These are phyloP conservation scores for Boletus smithii DNA, from an alignment of 1,284 basidiomycete genomes.

Conservation along the genomic window DNA sequence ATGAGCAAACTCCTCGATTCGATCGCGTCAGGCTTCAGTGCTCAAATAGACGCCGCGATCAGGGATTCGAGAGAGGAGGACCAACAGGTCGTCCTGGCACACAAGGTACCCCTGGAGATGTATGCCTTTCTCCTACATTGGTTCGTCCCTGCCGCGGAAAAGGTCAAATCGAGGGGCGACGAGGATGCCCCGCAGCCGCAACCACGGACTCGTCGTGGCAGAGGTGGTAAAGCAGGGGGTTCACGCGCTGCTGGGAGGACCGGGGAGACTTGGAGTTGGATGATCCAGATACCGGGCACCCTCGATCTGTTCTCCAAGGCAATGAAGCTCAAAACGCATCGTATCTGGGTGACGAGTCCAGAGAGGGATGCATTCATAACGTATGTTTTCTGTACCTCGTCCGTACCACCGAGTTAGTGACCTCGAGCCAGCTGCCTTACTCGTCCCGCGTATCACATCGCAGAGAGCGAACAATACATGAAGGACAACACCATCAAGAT, in stretches of 20 bases:
- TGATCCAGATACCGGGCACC: conserved; percentile 68
- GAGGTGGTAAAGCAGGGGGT: conserved; percentile 55
- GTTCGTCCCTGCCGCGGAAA: conserved; percentile 79
- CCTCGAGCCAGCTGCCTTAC: conserved; percentile 68
- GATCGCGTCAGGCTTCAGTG: conserved; percentile 64
- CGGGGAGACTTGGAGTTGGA: conserved; percentile 69
- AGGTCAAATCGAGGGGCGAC: conserved; percentile 56
- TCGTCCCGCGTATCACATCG: conserved; percentile 81
- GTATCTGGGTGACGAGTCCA: conserved; percentile 84
- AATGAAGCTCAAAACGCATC: conserved; percentile 70
- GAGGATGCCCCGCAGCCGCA: conserved; percentile 50
- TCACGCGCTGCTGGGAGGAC: conserved; percentile 42
- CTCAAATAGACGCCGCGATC: conserved; percentile 66
- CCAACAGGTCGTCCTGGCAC: conserved; percentile 62
- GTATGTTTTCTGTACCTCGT: conserved; percentile 40
- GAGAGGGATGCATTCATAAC: conserved; percentile 83
- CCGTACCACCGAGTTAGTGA: conserved; percentile 9
- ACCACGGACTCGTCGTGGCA: conserved; percentile 51
- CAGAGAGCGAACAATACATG: conserved; percentile 87
- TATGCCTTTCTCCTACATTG: conserved; percentile 86
- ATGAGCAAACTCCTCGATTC: conserved; percentile 81
- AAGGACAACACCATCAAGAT: conserved; percentile 71
- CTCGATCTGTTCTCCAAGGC: conserved; percentile 71
- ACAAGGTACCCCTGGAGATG: conserved; percentile 78
- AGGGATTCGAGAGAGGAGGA: conserved; percentile 69